These are phyloP conservation scores for Acer saccharum DNA, from an alignment of 345 rosid species.

Conservation along the genomic window DNA sequence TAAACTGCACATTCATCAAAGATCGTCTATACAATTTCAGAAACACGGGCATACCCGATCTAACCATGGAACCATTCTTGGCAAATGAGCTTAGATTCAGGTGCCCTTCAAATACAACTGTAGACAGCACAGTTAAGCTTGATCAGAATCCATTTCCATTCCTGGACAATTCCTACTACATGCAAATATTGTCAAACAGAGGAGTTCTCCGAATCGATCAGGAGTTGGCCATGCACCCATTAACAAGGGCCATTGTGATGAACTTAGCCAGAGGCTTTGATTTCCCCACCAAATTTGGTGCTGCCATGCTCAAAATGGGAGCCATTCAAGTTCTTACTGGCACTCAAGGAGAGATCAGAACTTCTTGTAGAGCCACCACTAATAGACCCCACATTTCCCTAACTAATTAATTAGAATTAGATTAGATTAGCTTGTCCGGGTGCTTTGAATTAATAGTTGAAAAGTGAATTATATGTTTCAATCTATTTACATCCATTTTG, in stretches of 20 bases:
- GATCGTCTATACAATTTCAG: slow-evolving; percentile 45
- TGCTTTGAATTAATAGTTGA: no score
- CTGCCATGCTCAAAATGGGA: slow-evolving; percentile 53
- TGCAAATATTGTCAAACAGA: slow-evolving; percentile 25
- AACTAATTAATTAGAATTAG: no score
- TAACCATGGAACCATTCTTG: slow-evolving; percentile 37
- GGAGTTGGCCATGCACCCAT: slow-evolving; percentile 28
- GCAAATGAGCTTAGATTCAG: slow-evolving; percentile 21
- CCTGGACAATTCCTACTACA: slow-evolving; percentile 32
- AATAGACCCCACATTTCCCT: no score
- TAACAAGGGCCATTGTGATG: slow-evolving; percentile 27
- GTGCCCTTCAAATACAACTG: slow-evolving; percentile 33
- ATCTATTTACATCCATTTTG: no score
- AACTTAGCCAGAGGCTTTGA: slow-evolving; percentile 25
- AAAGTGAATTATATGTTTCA: no score
- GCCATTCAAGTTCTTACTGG: slow-evolving; percentile 37
- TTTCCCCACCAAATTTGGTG: slow-evolving; percentile 34
- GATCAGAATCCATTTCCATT: slow-evolving; percentile 31
- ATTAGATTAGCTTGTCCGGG: no score
- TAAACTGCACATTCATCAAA: slow-evolving; percentile 45
- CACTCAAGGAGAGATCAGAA: slow-evolving; percentile 42
- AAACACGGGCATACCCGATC: slow-evolving; percentile 36
- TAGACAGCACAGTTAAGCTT: slow-evolving; percentile 30
- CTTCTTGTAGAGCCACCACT: slow-evolving; percentile 29
- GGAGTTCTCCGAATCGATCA: slow-evolving; percentile 43